phyloP scores from a whole-genome alignment of 768 basidiomycete genomes.

The Tricholoma hemisulphureum region DNA sequence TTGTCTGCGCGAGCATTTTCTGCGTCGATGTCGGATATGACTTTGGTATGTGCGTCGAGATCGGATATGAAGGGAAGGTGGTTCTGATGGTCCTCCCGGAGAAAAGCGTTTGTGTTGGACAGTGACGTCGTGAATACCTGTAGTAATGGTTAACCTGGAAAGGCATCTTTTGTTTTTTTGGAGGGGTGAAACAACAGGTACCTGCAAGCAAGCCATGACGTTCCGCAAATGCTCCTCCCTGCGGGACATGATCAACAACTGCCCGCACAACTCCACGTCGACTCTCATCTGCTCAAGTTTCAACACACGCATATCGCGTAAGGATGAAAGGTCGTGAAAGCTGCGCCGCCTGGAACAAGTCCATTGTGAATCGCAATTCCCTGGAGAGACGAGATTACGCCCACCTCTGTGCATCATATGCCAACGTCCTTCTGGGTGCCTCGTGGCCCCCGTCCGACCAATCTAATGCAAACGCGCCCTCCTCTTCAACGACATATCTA shows the following conservation, averaged over 20 bases:
- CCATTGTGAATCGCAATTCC: constrained; percentile 1
- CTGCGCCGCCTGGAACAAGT: constrained; percentile 50
- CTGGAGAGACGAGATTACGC: constrained; percentile 15
- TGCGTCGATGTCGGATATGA: constrained; percentile 51
- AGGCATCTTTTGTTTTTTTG: too few species aligned
- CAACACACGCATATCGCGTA: constrained; percentile 47
- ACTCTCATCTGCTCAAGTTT: constrained; percentile 67
- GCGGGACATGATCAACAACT: constrained; percentile 65
- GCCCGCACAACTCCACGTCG: constrained; percentile 77
- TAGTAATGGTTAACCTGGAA: constrained; percentile 8
- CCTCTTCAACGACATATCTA: constrained; percentile 7
- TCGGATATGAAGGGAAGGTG: constrained; percentile 48
- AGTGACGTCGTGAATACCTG: constrained; percentile 55
- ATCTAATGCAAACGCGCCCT: constrained; percentile 3
- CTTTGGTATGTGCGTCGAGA: constrained; percentile 45
- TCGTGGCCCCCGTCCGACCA: constrained; percentile 16
- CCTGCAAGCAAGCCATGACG: constrained; percentile 59
- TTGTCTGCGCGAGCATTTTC: constrained; percentile 50
- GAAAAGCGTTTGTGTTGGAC: constrained; percentile 49
- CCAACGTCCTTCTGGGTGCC: constrained; percentile 14
- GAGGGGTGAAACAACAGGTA: constrained; percentile 22
- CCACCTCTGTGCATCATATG: constrained; percentile 29
- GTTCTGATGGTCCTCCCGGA: constrained; percentile 58
- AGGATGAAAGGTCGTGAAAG: constrained; percentile 59
- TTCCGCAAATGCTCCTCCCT: constrained; percentile 68